These are phyloP conservation scores for Russula vinacea DNA, from an alignment of 768 basidiomycete genomes.

Conservation along the genomic window DNA sequence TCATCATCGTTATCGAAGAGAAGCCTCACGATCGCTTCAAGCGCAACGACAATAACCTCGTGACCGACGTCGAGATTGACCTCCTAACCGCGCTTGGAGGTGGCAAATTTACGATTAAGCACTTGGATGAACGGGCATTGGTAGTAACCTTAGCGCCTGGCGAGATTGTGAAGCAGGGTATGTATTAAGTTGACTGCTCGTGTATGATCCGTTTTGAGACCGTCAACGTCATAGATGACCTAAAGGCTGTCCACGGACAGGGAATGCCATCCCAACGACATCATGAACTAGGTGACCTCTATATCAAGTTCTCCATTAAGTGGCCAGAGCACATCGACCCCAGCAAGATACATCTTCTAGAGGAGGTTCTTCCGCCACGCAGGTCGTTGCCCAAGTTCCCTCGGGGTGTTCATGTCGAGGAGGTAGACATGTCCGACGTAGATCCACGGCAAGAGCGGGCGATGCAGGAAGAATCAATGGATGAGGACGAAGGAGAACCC, in stretches of 20 bases:
- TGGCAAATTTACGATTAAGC: constrained; percentile 84
- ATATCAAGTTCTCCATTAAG: constrained; percentile 76
- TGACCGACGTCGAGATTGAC: constrained; percentile 86
- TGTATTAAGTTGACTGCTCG: constrained; percentile 34
- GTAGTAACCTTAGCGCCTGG: constrained; percentile 82
- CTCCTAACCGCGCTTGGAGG: constrained; percentile 91
- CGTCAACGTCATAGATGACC: constrained; percentile 53
- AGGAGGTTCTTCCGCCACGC: constrained; percentile 82
- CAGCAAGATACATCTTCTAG: constrained; percentile 65
- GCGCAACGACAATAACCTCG: constrained; percentile 83
- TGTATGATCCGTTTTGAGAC: neutral
- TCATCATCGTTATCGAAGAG: constrained; percentile 91
- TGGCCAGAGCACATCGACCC: constrained; percentile 85
- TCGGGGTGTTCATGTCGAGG: constrained; percentile 72
- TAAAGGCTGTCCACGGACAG: constrained; percentile 90
- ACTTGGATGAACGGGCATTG: constrained; percentile 89
- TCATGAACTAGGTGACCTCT: constrained; percentile 94
- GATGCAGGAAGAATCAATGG: constrained; percentile 74
- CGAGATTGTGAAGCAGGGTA: constrained; percentile 91
- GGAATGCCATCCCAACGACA: constrained; percentile 99
- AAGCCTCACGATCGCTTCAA: constrained; percentile 87
- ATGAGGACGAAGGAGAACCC: constrained; percentile 87
- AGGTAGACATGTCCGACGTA: constrained; percentile 77
- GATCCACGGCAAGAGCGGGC: constrained; percentile 60
- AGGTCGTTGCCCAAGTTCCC: constrained; percentile 60